Evolutionary conservation across 2,329 filamentous ascomycete genomes (phyloP).

Genomic region (Beauveria australis): DNA sequence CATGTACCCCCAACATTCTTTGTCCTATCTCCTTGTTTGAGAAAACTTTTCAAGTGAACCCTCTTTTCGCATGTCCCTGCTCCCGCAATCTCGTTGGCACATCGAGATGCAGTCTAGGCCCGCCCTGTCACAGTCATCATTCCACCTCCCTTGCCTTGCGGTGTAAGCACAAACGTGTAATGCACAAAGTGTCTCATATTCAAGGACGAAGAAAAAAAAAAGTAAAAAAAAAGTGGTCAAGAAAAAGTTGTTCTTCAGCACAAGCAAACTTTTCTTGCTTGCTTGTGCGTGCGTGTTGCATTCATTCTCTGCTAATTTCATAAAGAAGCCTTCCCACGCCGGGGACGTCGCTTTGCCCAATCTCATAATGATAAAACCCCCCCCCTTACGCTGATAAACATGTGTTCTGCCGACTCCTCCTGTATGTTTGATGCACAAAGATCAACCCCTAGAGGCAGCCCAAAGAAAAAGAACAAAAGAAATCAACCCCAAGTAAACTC

Average conservation of each 20-base stretch:
- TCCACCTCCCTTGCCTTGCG: not conserved
- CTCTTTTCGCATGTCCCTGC: too few relatives aligned
- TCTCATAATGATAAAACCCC: not conserved
- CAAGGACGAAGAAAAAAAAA: not conserved
- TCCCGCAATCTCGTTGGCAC: not conserved
- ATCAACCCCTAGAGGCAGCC: not conserved
- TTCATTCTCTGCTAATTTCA: constrained; percentile 8
- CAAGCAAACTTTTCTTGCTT: not conserved
- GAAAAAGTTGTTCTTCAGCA: not conserved
- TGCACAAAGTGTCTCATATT: not conserved
- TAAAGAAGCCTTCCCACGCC: constrained; percentile 1
- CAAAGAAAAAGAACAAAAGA: not conserved
- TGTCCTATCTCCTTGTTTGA: too few relatives aligned
- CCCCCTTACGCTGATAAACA: not conserved
- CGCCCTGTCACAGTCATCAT: constrained; percentile 1
- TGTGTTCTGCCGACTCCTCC: not conserved
- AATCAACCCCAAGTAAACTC: constrained; percentile 3
- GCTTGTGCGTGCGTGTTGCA: not conserved
- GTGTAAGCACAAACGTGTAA: not conserved
- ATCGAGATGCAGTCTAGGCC: not conserved
- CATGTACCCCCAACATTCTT: too few relatives aligned
- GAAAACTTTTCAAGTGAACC: too few relatives aligned
- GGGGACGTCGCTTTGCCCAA: not conserved
- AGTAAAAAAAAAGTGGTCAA: not conserved
- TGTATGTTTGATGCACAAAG: not conserved